phyloP scores from a whole-genome alignment of 805 yeast species.

The Ogataea salicorniae region DNA sequence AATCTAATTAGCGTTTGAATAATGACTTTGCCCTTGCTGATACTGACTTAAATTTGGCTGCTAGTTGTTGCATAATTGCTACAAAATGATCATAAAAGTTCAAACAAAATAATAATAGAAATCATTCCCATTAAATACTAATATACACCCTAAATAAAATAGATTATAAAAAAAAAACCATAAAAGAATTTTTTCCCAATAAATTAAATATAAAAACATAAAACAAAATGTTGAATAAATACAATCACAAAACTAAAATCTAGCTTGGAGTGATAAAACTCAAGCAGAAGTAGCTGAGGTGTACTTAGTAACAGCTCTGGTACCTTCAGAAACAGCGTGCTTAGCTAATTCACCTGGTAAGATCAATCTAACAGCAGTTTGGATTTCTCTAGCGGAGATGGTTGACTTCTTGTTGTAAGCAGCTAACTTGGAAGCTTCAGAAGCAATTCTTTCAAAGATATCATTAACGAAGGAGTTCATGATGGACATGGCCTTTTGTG shows the following conservation, averaged over 20 bases:
- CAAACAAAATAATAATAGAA: slow-evolving; percentile 7
- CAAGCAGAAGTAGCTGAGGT: slow-evolving; percentile 52
- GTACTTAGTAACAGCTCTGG: slow-evolving; percentile 95
- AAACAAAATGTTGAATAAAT: slow-evolving; percentile 1
- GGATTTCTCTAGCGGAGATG: slow-evolving; percentile 95
- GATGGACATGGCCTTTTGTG: slow-evolving; percentile 97
- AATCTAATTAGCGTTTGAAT: too few species aligned
- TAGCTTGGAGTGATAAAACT: slow-evolving; percentile 1
- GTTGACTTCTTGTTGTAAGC: slow-evolving; percentile 98
- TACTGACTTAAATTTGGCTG: too few species aligned
- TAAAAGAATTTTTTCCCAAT: slow-evolving; percentile 9
- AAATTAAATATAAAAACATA: slow-evolving; percentile 9
- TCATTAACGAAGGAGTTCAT: slow-evolving; percentile 98
- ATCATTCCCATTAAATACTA: slow-evolving; percentile 26
- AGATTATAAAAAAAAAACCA: slow-evolving; percentile 13
- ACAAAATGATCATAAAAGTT: not conserved
- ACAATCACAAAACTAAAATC: not conserved
- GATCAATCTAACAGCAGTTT: slow-evolving; percentile 95
- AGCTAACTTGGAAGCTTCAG: slow-evolving; percentile 97
- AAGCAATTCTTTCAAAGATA: slow-evolving; percentile 95
- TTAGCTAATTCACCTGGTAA: slow-evolving; percentile 97
- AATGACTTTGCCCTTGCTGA: too few species aligned
- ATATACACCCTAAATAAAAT: slow-evolving; percentile 30
- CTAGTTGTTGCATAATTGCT: not conserved
- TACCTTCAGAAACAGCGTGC: slow-evolving; percentile 98